These are phyloP conservation scores for Alnus glutinosa DNA, from an alignment of 306 rosid genomes.

Conservation along the genomic window DNA sequence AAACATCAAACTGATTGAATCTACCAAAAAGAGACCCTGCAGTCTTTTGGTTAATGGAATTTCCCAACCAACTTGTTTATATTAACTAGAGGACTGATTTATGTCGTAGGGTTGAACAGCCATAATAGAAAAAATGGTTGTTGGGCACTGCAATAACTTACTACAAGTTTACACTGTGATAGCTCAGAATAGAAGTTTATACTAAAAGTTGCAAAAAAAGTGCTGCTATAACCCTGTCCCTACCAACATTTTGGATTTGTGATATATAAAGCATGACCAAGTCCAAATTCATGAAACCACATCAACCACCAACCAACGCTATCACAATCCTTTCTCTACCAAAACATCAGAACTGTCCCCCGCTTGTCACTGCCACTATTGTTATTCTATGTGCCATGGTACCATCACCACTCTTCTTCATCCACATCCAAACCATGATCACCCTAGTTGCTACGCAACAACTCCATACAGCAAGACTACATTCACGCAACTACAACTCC, in stretches of 20 bases:
- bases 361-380: background rate
- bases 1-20: background rate
- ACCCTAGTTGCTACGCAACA: background rate
- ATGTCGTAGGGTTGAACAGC: background rate
- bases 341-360: background rate
- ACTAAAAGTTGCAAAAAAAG: no score
- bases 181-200: no score
- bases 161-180: background rate
- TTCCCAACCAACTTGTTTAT: background rate
- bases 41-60: background rate
- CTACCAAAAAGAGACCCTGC: background rate
- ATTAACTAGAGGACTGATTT: background rate
- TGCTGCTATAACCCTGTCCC: no score
- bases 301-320: background rate
- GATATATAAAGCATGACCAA: no score
- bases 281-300: background rate
- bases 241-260: no score
- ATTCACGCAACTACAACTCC: no score
- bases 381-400: background rate
- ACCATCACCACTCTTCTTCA: background rate
- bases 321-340: background rate
- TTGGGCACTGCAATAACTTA: background rate
- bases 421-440: background rate
- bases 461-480: background rate
- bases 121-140: background rate